Evolutionary conservation across 305 asterid genomes (phyloP).

Genomic region (Fraxinus sp.): DNA sequence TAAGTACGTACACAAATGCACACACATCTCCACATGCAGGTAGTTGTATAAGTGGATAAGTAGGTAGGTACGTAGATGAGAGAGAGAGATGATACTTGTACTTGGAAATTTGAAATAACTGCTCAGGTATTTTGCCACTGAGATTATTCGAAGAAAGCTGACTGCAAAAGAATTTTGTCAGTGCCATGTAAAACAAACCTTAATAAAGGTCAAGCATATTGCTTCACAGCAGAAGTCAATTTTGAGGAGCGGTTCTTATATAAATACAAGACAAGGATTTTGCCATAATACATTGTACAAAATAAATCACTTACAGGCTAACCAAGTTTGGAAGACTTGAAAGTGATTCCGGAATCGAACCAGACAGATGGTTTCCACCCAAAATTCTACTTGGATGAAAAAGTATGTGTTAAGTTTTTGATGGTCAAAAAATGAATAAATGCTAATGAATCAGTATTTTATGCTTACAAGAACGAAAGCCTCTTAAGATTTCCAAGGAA

Average conservation of each 20-base stretch:
- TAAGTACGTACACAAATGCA: not conserved
- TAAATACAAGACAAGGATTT: not conserved
- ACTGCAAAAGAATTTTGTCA: slow-evolving; percentile 45
- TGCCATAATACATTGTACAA: not conserved
- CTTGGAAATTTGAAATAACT: slow-evolving; percentile 61
- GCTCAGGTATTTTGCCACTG: slow-evolving; percentile 65
- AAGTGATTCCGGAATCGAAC: slow-evolving; percentile 74
- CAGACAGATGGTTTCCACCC: slow-evolving; percentile 70
- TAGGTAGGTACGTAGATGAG: not conserved
- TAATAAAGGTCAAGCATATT: not conserved
- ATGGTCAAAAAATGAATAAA: not conserved
- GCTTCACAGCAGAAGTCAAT: not conserved
- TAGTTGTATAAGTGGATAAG: not conserved
- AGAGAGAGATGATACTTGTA: slow-evolving; percentile 54
- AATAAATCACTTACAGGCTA: slow-evolving; percentile 50
- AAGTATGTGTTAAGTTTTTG: slow-evolving; percentile 17
- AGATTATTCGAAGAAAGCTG: slow-evolving; percentile 77
- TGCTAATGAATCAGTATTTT: not conserved
- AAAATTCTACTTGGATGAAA: slow-evolving; percentile 52
- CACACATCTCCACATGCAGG: not conserved
- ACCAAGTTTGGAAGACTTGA: slow-evolving; percentile 52
- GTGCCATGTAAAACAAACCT: slow-evolving; percentile 8
- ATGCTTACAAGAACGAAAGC: slow-evolving; percentile 74
- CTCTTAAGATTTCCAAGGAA: slow-evolving; percentile 71
- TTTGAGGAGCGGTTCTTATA: not conserved